Percentiles rank a stretch among this genome's conserved stretches.
These are phyloP conservation scores for Podaxis mareebaensis DNA, from an alignment of 768 basidiomycete genomes.

Conservation along the genomic window DNA sequence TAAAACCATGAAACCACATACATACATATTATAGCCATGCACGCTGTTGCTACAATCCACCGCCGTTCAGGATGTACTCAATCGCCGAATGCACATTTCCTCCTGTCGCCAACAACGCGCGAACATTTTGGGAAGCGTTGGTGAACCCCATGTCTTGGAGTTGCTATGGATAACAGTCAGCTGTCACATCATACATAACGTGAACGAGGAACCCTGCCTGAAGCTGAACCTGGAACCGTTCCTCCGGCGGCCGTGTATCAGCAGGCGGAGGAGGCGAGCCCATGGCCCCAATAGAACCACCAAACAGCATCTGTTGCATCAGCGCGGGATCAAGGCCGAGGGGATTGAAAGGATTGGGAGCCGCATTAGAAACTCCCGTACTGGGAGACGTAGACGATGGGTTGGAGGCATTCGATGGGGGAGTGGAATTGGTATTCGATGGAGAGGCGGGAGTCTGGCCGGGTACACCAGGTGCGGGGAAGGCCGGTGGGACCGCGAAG, in stretches of 20 bases:
- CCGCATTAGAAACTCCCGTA: conserved; percentile 12
- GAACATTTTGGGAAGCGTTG: conserved; percentile 86
- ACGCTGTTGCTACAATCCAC: conserved; percentile 49
- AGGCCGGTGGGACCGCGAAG: conserved; percentile 23
- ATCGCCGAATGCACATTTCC: conserved; percentile 92
- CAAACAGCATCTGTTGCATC: conserved; percentile 45
- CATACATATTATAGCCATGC: no score
- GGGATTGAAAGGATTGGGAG: conserved; percentile 29
- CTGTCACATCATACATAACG: no score
- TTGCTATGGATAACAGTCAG: conserved; percentile 51
- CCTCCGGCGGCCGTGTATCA: conserved; percentile 81
- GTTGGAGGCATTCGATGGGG: conserved; percentile 18
- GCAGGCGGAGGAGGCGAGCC: conserved; percentile 49
- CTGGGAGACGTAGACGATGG: conserved; percentile 22
- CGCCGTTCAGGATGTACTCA: conserved; percentile 86
- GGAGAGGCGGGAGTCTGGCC: conserved; percentile 19
- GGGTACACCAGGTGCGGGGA: conserved; percentile 60
- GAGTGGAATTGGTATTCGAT: conserved; percentile 33
- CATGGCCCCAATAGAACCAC: conserved; percentile 25
- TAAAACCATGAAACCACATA: no score
- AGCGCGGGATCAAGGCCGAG: conserved; percentile 41
- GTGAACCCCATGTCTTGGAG: conserved; percentile 94
- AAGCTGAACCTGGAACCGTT: conserved; percentile 86
- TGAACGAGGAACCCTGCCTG: conserved; percentile 46
- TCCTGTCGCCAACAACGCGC: conserved; percentile 88